A percentile compares a stretch with the other conserved stretches of the same genome.
Conservation (phyloP, 2,329 filamentous ascomycete genomes). For the Neurospora sp. region DNA sequence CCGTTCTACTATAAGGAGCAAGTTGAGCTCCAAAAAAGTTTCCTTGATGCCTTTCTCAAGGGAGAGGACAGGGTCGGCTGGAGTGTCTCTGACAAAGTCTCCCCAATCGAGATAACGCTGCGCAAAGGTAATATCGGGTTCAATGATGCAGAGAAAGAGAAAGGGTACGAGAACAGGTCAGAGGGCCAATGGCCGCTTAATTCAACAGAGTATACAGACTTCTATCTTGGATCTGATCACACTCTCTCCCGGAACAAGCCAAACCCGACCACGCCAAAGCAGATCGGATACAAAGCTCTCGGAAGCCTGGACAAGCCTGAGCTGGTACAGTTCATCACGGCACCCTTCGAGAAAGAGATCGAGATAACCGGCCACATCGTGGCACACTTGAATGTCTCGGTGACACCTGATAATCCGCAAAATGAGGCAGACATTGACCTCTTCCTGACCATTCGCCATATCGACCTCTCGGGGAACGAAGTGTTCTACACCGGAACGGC, state of each 20-base stretch:
- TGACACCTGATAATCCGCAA: slow-evolving; percentile 41
- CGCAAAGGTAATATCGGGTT: slow-evolving; percentile 58
- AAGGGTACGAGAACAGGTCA: slow-evolving; percentile 40
- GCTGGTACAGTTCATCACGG: slow-evolving; percentile 46
- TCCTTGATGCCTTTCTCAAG: slow-evolving; percentile 63
- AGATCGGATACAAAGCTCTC: slow-evolving; percentile 49
- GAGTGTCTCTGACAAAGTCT: slow-evolving; percentile 45
- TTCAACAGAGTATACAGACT: slow-evolving; percentile 53
- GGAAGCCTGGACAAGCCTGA: slow-evolving; percentile 46
- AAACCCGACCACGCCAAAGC: slow-evolving; percentile 19
- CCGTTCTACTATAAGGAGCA: slow-evolving; percentile 65
- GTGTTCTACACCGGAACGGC: slow-evolving; percentile 57
- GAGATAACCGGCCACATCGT: slow-evolving; percentile 62
- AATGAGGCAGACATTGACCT: slow-evolving; percentile 46
- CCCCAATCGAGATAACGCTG: slow-evolving; percentile 51
- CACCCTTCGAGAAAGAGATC: slow-evolving; percentile 49
- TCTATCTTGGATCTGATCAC: slow-evolving; percentile 42
- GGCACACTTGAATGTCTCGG: slow-evolving; percentile 54
- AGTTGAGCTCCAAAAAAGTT: slow-evolving; percentile 56
- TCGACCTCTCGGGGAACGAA: slow-evolving; percentile 43
- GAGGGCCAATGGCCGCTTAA: slow-evolving; percentile 60
- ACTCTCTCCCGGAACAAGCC: slow-evolving; percentile 28
- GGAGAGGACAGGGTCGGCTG: slow-evolving; percentile 54
- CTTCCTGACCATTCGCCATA: slow-evolving; percentile 53
- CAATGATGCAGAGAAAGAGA: slow-evolving; percentile 54